phyloP scores from a whole-genome alignment of 148 eudicot genomes.

The Suaeda aralocaspica region DNA sequence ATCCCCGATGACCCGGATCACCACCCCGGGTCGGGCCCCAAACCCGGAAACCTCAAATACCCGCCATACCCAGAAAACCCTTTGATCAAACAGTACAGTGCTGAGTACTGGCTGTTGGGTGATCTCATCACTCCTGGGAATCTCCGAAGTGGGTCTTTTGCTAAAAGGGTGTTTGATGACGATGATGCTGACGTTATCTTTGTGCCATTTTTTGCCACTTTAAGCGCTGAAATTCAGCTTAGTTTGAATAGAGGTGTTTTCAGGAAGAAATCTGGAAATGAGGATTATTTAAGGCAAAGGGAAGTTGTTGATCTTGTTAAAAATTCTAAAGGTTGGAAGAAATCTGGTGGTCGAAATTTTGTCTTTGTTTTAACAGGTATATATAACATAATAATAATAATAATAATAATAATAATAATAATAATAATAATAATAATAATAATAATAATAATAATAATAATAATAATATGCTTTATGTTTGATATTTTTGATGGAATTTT shows the following conservation, averaged over 20 bases:
- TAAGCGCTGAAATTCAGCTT: constrained; percentile 91
- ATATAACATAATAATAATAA: background rate
- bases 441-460: no score
- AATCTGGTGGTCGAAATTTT: constrained; percentile 90
- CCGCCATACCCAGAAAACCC: constrained; percentile 80
- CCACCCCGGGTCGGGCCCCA: constrained; percentile 37
- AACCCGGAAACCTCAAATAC: constrained; percentile 21
- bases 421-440: no score
- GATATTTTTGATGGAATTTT: no score
- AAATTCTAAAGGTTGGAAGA: constrained; percentile 62
- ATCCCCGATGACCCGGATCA: constrained; percentile 75
- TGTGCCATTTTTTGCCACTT: constrained; percentile 86
- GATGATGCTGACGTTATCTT: constrained; percentile 73
- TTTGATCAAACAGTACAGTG: constrained; percentile 85
- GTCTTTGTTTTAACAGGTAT: constrained; percentile 92
- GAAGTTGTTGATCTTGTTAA: constrained; percentile 67
- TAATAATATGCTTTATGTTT: no score
- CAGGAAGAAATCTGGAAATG: constrained; percentile 74
- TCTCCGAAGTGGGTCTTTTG: constrained; percentile 50
- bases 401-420: no score
- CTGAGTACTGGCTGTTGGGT: constrained; percentile 92
- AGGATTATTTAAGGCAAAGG: constrained; percentile 76
- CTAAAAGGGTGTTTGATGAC: constrained; percentile 55
- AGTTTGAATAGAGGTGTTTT: constrained; percentile 55
- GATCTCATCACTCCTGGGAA: constrained; percentile 63